Evolutionary conservation across 768 basidiomycete genomes (phyloP), one percentile per base, ranked within the genome.

Genomic region (Podaxis mareebaensis): DNA sequence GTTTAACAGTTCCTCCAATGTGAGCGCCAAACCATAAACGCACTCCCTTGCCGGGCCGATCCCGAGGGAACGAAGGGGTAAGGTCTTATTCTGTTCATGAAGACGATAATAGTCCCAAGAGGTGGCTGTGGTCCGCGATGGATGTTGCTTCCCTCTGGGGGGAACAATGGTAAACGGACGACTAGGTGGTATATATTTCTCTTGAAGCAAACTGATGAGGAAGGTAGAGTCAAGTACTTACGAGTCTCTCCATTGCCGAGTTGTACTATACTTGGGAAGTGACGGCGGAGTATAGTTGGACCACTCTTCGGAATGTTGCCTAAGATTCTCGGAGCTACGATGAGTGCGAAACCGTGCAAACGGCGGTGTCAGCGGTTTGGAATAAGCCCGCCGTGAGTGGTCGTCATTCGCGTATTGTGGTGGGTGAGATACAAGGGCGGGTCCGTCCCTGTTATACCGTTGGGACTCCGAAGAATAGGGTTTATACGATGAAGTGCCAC

Each of bases 21-120:
- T 80, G 60, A 89, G 73, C 17, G 79, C 76, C 4, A 91, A 80
- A 0, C 86, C 83, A 74, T 88, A 90, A n/a, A 82, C 76, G 87
- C 89, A 90, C 70, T 89, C 88, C 65, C 81, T 82, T 33, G 80
- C 77, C 46, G 70, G 66, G 28, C 79, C 79, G 64, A 80, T 66
- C 64, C 80, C 74, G 67, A 81, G 71, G 64, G 81, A 71, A 64
- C 71, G 68, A 17, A 83, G 73, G 12, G 81, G 80, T 38, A 80
- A 17, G 17, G 42, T 48, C 24, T 62, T 53, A 3, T 62, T 53
- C 13, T 4, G 12, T 46, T 55, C 30, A 24, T 49, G 42, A 17
- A 62, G 40, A 13, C 22, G 42, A 38, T 62, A 62, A 24, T 55
- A 38, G 15, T 62, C 61, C 53, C 61, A 55, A 49, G 61, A 46